Conservation (phyloP, 2,329 filamentous ascomycete genomes). For the Hypoxylon sp. region DNA sequence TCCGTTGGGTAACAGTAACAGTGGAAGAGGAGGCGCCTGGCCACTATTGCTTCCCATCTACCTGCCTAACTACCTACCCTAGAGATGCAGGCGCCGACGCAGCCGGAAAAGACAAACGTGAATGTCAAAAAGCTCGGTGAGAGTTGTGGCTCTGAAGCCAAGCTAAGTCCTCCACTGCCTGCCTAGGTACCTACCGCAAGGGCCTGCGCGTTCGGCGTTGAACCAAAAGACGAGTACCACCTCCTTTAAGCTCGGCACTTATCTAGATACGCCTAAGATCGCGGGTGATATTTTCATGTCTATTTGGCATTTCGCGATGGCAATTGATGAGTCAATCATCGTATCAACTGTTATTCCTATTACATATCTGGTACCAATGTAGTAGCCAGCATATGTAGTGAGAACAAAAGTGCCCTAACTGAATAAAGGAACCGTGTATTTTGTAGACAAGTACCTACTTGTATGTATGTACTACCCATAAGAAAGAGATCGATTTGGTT, state of each 20-base stretch:
- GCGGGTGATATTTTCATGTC: conserved; percentile 13
- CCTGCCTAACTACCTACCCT: not conserved
- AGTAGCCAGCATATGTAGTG: too few relatives aligned
- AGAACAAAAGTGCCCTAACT: too few relatives aligned
- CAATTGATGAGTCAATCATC: too few relatives aligned
- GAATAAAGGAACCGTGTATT: too few relatives aligned
- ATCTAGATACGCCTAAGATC: conserved; percentile 18
- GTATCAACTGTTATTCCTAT: too few relatives aligned
- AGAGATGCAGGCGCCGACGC: conserved; percentile 10
- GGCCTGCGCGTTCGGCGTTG: conserved; percentile 26
- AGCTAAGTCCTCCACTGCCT: conserved; percentile 11
- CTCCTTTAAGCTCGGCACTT: conserved; percentile 20
- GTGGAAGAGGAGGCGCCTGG: conserved; percentile 20
- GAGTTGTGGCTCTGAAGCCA: conserved; percentile 14
- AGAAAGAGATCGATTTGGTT: conserved; percentile 22
- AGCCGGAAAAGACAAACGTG: conserved; percentile 7
- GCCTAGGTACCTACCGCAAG: conserved; percentile 15
- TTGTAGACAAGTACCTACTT: too few relatives aligned
- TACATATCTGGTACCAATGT: too few relatives aligned
- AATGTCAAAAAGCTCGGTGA: conserved; percentile 31
- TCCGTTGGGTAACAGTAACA: conserved; percentile 33
- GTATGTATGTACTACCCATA: too few relatives aligned
- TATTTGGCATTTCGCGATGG: conserved; percentile 3
- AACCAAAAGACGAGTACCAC: conserved; percentile 25
- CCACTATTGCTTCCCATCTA: conserved; percentile 17